phyloP scores from a whole-genome alignment of 345 rosid genomes.

The Barbarea vulgaris region DNA sequence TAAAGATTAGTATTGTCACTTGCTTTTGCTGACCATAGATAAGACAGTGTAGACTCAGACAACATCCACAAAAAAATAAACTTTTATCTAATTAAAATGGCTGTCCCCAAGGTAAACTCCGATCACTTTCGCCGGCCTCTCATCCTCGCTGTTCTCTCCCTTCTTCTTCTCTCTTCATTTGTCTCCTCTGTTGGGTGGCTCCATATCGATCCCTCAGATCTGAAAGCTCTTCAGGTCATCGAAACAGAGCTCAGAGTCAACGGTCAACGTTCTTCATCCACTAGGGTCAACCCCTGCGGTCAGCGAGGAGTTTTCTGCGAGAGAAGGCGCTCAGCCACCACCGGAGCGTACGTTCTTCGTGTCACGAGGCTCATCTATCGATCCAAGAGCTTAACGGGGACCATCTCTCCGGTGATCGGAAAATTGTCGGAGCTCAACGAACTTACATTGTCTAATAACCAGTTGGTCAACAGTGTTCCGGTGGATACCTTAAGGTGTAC shows the following conservation, averaged over 20 bases:
- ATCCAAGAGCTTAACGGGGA: conserved; percentile 55
- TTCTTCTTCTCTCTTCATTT: conserved; percentile 48
- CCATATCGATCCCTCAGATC: conserved; percentile 58
- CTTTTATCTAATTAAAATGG: conserved; percentile 29
- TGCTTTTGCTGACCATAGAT: conserved; percentile 34
- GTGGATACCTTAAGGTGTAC: conserved; percentile 60
- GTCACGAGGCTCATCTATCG: conserved; percentile 68
- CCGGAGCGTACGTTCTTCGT: conserved; percentile 55
- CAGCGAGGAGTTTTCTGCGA: conserved; percentile 71
- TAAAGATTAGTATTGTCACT: background rate
- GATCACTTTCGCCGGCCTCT: conserved; percentile 31
- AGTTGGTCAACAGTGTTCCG: conserved; percentile 58
- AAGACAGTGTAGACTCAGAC: conserved; percentile 18
- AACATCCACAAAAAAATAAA: conserved; percentile 14
- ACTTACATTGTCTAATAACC: conserved; percentile 68
- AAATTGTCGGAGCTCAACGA: conserved; percentile 73
- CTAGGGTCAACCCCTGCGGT: conserved; percentile 51
- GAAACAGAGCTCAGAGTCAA: conserved; percentile 55
- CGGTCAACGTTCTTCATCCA: conserved; percentile 44
- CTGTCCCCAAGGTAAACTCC: conserved; percentile 22
- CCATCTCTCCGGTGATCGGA: conserved; percentile 71
- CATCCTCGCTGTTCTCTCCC: conserved; percentile 34
- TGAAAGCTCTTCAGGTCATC: conserved; percentile 53
- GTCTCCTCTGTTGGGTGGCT: conserved; percentile 47
- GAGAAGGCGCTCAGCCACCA: conserved; percentile 51